Base-by-base conservation (phyloP, 1,139 yeast species). In the Barnettozyma hawaiiensis region DNA sequence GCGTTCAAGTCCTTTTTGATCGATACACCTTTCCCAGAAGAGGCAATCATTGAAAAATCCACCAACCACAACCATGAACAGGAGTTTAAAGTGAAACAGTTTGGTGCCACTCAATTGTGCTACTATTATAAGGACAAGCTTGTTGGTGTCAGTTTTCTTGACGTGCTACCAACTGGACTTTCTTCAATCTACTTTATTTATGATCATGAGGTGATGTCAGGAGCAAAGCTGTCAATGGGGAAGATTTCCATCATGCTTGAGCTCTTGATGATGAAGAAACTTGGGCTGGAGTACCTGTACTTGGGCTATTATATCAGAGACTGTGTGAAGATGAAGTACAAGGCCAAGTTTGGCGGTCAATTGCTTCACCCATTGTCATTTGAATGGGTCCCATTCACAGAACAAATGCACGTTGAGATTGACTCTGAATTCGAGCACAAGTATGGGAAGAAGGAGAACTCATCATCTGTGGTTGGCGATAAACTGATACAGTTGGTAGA, bases 131-230 rank as follows among this genome's bases (percentile, higher is more conserved):
- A 85, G 38, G 78, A 64, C 6, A 70, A 73, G 46, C 65, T 90
- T 26, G 76, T 86, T 32, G 96, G 94, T 0, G 64, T 90, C 27
- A 86, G 87, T 0, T 85, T 89, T 0, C 59, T 85, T 22, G 97
- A 90, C 60, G 66, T 89, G 27, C 60, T 90, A 31, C 96, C 96
- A 0, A 62, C 76, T 15, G 84, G 90, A 0, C 62, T 90, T 0
- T 86, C 96, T 0, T 81, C 95, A 0, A 92, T 90, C 1, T 90
- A 89, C 57, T 84, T 89, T 55, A 78, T 89, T 15, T 87, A 95
- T 86, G 94, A 89, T 57, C 70, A 76, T 44, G 21, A 29, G 12
- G 14, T 38, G 12, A 18, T 23, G 5, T 14, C 24, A 2, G 24
- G 31, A 9, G 15, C 22, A 3, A 42, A 42, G 27, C 64, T 82